Evolutionary conservation across 2,329 filamentous ascomycete genomes (phyloP).

Genomic region (Tolypocladium guangdongense): DNA sequence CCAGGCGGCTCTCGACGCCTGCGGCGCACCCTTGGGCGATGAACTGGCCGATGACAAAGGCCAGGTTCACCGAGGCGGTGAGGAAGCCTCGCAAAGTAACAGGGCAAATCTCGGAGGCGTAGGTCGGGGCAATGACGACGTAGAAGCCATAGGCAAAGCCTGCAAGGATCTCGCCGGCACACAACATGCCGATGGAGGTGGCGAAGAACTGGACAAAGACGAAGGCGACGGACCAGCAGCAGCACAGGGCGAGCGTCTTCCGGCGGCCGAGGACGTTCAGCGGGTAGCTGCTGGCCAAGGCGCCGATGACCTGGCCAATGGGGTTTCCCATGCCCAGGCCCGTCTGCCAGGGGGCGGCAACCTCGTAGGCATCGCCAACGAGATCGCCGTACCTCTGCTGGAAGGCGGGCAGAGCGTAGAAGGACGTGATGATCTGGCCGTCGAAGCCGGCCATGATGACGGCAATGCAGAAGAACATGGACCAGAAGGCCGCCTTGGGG

Average conservation of each 20-base stretch:
- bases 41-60: constrained; percentile 30
- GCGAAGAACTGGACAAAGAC: constrained; percentile 23
- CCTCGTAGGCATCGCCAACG: constrained; percentile 18
- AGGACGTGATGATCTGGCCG: constrained; percentile 51
- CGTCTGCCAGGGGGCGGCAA: constrained; percentile 33
- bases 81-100: constrained; percentile 28
- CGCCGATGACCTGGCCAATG: constrained; percentile 45
- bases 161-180: constrained; percentile 35
- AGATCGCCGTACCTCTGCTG: constrained; percentile 29
- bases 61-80: constrained; percentile 31
- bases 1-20: constrained; percentile 22
- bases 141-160: constrained; percentile 32
- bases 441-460: constrained; percentile 55
- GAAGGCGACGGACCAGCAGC: constrained; percentile 18
- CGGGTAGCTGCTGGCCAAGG: constrained; percentile 35
- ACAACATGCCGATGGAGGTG: constrained; percentile 24
- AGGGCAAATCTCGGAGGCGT: constrained; percentile 33
- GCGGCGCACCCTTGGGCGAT: constrained; percentile 10
- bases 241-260: constrained; percentile 41
- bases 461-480: constrained; percentile 46
- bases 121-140: constrained; percentile 29
- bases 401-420: constrained; percentile 50
- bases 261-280: constrained; percentile 23
- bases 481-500: constrained; percentile 40
- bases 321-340: constrained; percentile 42